Evolutionary conservation across 208 protist genomes (phyloP), one percentile per base, ranked within the genome.

Genomic region (Angomonas deanei): DNA sequence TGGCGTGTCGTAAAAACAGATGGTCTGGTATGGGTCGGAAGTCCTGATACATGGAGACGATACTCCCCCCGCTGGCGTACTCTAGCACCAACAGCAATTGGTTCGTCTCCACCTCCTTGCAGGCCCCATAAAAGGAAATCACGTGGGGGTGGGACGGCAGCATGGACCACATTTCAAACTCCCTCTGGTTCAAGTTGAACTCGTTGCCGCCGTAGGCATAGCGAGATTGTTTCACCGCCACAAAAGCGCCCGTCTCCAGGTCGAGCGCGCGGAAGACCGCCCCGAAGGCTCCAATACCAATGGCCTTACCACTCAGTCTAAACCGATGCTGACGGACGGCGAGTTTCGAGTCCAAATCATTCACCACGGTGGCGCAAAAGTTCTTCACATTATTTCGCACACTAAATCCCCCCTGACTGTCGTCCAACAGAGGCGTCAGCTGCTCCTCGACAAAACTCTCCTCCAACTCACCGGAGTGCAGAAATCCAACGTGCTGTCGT

Each of bases 221-320:
- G 61, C 80, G 80, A 1, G 76, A 84, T 68, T 88, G 78, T 62
- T 88, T 88, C 31, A 88, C 82, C 15, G 82, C 82, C 3, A 88
- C 78, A 36, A 82, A 76, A 27, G 61, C 30, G 48, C 82, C 82
- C 17, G 73, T 84, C 42, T 84, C 75, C 21, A 88, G 72, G 60
- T 88, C 78, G 28, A 88, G 66, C 27, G 82, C 82, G 31, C 68
- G 74, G 59, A 80, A 88, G 15, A 88, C 82, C 6, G 82, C 82
- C 26, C 82, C 82, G 38, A 88, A 88, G 15, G 77, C 82, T 33
- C 82, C 82, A 38, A 77, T 82, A 11, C 82, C 82, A 26, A 88
- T 81, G 11, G 77, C 76, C 8, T 65, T 67, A 30, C 80, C 76
- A 38, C 71, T 75, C 17, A 87, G 68, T 33, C 80, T 76, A 61